Evolutionary conservation across 139 green algal genomes (phyloP).

Genomic region (Trebouxia sp.): DNA sequence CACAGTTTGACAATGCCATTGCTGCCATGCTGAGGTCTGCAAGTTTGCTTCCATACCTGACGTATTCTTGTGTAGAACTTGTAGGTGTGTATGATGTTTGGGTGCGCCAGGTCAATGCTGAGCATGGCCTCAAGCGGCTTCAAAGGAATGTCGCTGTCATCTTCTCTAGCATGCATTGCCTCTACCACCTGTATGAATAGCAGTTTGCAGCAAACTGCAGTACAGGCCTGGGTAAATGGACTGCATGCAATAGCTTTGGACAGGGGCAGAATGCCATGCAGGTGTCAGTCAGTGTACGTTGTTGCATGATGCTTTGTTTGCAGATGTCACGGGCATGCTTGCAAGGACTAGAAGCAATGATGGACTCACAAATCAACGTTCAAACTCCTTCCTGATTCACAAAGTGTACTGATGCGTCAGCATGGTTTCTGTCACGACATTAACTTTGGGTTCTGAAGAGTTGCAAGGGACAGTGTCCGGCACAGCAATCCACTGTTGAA

Average conservation of each 20-base stretch:
- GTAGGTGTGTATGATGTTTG: conserved; percentile 33
- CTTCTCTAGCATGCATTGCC: background rate
- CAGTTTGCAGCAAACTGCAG: background rate
- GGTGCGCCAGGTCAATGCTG: conserved; percentile 31
- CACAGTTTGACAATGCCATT: no score
- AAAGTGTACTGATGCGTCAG: background rate
- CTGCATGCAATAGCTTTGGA: background rate
- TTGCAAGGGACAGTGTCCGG: background rate
- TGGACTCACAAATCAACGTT: background rate
- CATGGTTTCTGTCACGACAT: background rate
- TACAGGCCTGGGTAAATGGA: background rate
- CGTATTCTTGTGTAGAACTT: conserved; percentile 22
- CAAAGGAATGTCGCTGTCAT: background rate
- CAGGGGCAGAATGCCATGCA: background rate
- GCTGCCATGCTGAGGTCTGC: no score
- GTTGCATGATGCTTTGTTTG: background rate
- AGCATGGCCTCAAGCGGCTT: conserved; percentile 26
- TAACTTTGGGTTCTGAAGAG: background rate
- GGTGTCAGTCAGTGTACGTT: background rate
- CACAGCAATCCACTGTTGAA: background rate
- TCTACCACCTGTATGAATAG: background rate
- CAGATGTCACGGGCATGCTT: background rate
- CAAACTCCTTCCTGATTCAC: background rate
- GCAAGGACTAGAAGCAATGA: background rate
- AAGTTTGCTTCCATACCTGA: no score